Evolutionary conservation across 345 rosid species (phyloP), one percentile per base, ranked within the genome.

Genomic region (Euphorbia peplus): DNA sequence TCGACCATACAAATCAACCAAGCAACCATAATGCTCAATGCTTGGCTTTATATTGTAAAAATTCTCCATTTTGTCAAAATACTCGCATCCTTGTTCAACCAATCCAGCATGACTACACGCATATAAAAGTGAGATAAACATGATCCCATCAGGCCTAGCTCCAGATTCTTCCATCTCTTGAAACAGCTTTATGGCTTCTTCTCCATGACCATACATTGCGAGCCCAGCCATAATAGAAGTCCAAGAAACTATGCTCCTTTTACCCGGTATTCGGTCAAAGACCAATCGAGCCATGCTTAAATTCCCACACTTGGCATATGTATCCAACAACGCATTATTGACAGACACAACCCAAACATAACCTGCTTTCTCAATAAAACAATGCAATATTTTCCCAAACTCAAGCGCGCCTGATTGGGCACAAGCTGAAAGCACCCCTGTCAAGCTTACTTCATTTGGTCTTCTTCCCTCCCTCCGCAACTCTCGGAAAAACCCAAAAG

Each of bases 91-190:
- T 68, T 89, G 86, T 68, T 88, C 96, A 14, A 93, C 83, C 41
- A 93, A 87, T 28, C 97, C 95, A 51, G 88, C 86, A 72, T 93
- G 98, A 75, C 98, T 93, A 74, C 97, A 93, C 66, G 97, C 98
- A 70, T 96, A 96, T 64, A 93, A 81, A 66, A 93, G 88, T 57
- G 88, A 85, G 10, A 91, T 71, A 58, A 91, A 85, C 12, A 95
- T 80, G 67, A 90, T 61, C 22, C 83, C 87, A 75, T 91, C 89
- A 0, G 95, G 96, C 4, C 68, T 61, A 69, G 84, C 83, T 62
- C 92, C 85, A 12, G 69, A 72, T n/a, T 55, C 15, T 10, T 85
- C 82, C 97, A 93, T 93, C 73, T 89, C 82, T 32, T 85, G 70
- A 30, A 86, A 91, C 63, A 91, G 80, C 63, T 75, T 74, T 54